A percentile compares a stretch with the other conserved stretches of the same genome.
phyloP scores from a whole-genome alignment of 441 rosid genomes.

The California macrophylla region DNA sequence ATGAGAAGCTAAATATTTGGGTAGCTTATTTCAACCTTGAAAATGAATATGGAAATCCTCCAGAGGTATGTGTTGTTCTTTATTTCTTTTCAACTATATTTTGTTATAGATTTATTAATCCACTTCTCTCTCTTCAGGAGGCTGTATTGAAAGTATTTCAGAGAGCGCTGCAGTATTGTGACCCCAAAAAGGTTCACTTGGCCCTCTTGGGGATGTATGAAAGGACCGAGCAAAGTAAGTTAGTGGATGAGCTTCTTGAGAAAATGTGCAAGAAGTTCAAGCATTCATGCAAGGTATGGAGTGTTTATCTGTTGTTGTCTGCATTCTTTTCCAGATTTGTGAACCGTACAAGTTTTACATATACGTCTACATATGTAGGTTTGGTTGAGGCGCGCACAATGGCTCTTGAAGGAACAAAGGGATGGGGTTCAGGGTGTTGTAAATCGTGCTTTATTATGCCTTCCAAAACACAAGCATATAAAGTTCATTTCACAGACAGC shows the following conservation, averaged over 20 bases:
- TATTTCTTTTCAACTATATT: not conserved
- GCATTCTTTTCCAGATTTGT: not conserved
- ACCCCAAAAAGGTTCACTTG: slow-evolving; percentile 66
- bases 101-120: slow-evolving; percentile 13
- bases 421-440: slow-evolving; percentile 62
- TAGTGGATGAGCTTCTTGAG: slow-evolving; percentile 63
- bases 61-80: slow-evolving; percentile 46
- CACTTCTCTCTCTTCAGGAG: slow-evolving; percentile 39
- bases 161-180: slow-evolving; percentile 84
- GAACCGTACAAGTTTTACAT: not conserved
- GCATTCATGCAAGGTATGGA: slow-evolving; percentile 78
- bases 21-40: slow-evolving; percentile 93
- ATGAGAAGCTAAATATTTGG: slow-evolving; percentile 89
- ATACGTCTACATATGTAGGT: slow-evolving; percentile 30
- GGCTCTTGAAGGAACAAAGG: slow-evolving; percentile 40
- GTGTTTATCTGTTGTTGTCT: slow-evolving; percentile 3
- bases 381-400: slow-evolving; percentile 63
- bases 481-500: slow-evolving; percentile 85
- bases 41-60: slow-evolving; percentile 85
- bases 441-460: slow-evolving; percentile 64
- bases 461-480: slow-evolving; percentile 74
- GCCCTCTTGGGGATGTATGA: slow-evolving; percentile 82
- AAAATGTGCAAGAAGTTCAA: slow-evolving; percentile 81
- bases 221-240: slow-evolving; percentile 63
- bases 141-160: slow-evolving; percentile 71